These are phyloP conservation scores for Pachyrhizus erosus DNA, from an alignment of 306 rosid genomes.

Conservation along the genomic window DNA sequence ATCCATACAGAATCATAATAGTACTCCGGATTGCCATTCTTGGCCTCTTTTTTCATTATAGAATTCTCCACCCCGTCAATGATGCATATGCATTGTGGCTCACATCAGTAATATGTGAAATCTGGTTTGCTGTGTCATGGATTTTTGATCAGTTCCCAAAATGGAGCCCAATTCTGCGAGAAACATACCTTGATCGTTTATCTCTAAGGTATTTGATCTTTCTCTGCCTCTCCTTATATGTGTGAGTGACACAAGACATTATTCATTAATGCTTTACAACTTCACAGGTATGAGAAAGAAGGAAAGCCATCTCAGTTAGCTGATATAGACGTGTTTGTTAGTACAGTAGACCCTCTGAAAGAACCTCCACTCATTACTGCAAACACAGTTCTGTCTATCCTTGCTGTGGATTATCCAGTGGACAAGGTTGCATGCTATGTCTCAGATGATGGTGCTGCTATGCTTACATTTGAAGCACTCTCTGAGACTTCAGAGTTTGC, in stretches of 20 bases:
- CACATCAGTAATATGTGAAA: slow-evolving; percentile 85
- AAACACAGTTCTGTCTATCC: slow-evolving; percentile 89
- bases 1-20: slow-evolving; percentile 78
- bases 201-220: slow-evolving; percentile 62
- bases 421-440: slow-evolving; percentile 93
- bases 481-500: slow-evolving; percentile 96
- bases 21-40: slow-evolving; percentile 72
- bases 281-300: slow-evolving; percentile 83
- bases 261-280: not conserved
- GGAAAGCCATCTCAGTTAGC: slow-evolving; percentile 90
- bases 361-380: slow-evolving; percentile 98
- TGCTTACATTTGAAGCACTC: slow-evolving; percentile 96
- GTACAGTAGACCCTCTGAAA: slow-evolving; percentile 93
- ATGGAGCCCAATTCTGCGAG: slow-evolving; percentile 77
- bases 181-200: slow-evolving; percentile 88
- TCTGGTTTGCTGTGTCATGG: slow-evolving; percentile 91
- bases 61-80: slow-evolving; percentile 83
- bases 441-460: slow-evolving; percentile 96
- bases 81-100: slow-evolving; percentile 84
- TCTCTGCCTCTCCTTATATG: not conserved
- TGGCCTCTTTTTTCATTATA: slow-evolving; percentile 77
- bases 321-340: slow-evolving; percentile 74
- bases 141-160: slow-evolving; percentile 87
- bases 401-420: slow-evolving; percentile 90
- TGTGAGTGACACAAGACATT: not conserved